Evolutionary conservation across 306 rosid genomes (phyloP).

Genomic region (Prunus fruticosa): DNA sequence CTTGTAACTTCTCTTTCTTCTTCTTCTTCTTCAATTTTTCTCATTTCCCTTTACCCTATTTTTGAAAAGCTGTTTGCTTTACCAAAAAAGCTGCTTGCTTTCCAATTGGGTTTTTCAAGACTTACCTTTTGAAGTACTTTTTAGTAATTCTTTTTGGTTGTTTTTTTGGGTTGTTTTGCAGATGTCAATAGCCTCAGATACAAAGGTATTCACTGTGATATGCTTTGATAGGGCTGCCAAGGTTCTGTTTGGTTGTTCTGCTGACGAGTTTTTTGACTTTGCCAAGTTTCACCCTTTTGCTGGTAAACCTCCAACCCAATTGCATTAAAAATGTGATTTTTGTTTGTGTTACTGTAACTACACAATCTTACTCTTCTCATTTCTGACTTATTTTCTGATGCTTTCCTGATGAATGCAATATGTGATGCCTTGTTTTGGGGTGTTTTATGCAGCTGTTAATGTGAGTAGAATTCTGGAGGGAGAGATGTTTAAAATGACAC

Average conservation of each 20-base stretch:
- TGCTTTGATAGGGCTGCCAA: slow-evolving; percentile 71
- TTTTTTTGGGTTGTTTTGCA: slow-evolving; percentile 18
- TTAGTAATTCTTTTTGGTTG: background rate
- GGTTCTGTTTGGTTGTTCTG: slow-evolving; percentile 75
- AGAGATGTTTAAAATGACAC: slow-evolving; percentile 54
- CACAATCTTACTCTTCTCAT: background rate
- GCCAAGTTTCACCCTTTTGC: slow-evolving; percentile 69
- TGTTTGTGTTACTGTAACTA: background rate
- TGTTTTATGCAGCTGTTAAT: slow-evolving; percentile 37
- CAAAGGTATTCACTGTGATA: slow-evolving; percentile 48
- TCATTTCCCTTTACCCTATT: background rate
- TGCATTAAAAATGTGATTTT: background rate
- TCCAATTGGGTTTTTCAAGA: slow-evolving; percentile 3
- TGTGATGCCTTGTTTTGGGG: slow-evolving; percentile 1
- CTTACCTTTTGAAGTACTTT: background rate
- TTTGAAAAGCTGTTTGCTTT: background rate
- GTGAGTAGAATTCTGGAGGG: slow-evolving; percentile 57
- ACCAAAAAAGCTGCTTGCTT: too few relatives aligned
- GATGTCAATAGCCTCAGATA: slow-evolving; percentile 77
- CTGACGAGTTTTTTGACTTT: slow-evolving; percentile 66
- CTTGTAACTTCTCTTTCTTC: slow-evolving; percentile 26
- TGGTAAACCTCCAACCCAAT: slow-evolving; percentile 22
- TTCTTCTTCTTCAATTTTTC: background rate
- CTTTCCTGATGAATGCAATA: slow-evolving; percentile 2
- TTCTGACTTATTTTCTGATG: background rate